Evolutionary conservation across 495 filamentous ascomycete genomes (phyloP), one percentile per base, ranked within the genome.

Genomic region (Antarctomyces pellizariae): DNA sequence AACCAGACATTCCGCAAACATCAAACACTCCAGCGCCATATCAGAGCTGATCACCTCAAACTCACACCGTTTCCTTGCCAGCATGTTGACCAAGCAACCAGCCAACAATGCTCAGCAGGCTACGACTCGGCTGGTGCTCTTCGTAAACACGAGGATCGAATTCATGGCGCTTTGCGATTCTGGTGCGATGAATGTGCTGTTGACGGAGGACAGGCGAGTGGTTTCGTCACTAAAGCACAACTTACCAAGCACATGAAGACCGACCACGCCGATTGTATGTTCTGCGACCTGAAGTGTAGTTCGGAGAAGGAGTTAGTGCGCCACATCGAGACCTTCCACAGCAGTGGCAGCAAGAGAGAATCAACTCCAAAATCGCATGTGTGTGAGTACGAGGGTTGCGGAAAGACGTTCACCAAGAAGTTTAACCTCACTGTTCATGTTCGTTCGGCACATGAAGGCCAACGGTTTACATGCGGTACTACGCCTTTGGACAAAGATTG

Each of bases 1-100:
- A 54, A 63, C 18, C 62, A 72, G 45, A 64, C 62, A 8, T 97
- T 95, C 47, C 63, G 86, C 22, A 95, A 93, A 45, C 74, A 82
- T 39, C 64, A 73, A 28, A 91, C 80, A 2, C 61, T 97, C 7
- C 67, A 79, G 37, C 66, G 72, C 10, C 86, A 97, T 46, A 67
- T 93, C 26, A 59, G 64, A 12, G 54, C 58, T 0, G 62, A 58
- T 2, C 86, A 97, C 43, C 53, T 84, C 13, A 54, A 68, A 4
- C 44, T 62, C 31, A 57, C 69, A 12, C 64, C 77, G 1, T 89
- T 65, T 34, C 50, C 56, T 2, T 93, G 83, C 45, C 45, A 47
- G 6, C 42, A 62, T 31, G 39, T 59, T 20, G 60, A 74, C 36
- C 46, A 51, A n/a, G 47, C 48, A 13, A 67, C 67, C 5, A 59